Base-by-base conservation (phyloP, 768 basidiomycete genomes). In the Brasilioporus rufonigricans region DNA sequence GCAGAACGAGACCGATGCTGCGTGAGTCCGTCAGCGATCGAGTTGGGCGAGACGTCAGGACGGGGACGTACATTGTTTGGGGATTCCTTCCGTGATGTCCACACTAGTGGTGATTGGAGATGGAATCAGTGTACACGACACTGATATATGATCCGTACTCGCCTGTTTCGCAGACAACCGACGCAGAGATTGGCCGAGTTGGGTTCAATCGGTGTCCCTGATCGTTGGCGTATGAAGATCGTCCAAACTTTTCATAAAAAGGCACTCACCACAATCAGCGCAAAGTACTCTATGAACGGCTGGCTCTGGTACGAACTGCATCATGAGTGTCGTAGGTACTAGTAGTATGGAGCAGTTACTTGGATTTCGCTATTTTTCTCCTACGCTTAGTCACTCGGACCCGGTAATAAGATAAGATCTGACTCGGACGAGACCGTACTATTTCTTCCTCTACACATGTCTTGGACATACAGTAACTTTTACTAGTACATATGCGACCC, bases 11-110 rank as follows among this genome's bases (percentile, higher is more conserved):
- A 98, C 80, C 5, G 93, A 87, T 1, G 95, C 90, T 89, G 72
- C 57, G 54, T 66, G 24, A 23, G 16, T 16, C 26, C 26, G 19
- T 60, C 51, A 54, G 24, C 16, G 24, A 27, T 47, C 36, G 9
- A n/a, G 35, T 9, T 16, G 39, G 13, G 12, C 3, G 33, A 43
- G 41, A 44, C 21, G 7, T 7, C 16, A 27, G 16, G 38, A 19
- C 1, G 11, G 19, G 48, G n/a, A 68, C 75, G 48, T 49, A 89
- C 90, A 85, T 83, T 92, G 91, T 68, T 94, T 98, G 8, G 95
- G 96, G 49, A 98, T 98, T 14, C 93, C 94, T 69, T 98, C 96
- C 1, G 95, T 98, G 68, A 99, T 96, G 71, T 99, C 97, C 57
- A 98, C 86, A 9, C 91, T 93, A 5, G 38, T 45, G 21, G 27